A percentile compares a stretch with the other conserved stretches of the same genome.
Conservation (phyloP, 768 basidiomycete genomes). For the Holtermannia corniformis region DNA sequence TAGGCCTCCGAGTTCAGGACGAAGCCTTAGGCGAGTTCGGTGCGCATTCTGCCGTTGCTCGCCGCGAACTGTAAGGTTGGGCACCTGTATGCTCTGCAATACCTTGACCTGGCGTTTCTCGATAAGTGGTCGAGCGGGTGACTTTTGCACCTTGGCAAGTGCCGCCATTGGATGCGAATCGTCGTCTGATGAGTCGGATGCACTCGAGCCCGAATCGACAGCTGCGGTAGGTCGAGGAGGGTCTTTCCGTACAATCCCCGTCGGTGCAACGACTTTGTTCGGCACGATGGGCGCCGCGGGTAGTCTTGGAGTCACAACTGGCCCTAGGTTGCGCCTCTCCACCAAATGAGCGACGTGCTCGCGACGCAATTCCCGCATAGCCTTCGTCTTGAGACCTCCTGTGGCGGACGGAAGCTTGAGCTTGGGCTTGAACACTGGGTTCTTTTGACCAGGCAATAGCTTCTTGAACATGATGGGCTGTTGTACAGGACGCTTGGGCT, state of each 20-base stretch:
- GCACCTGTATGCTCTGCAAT: conserved; percentile 6
- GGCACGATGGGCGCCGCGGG: not conserved
- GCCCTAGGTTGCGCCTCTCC: not conserved
- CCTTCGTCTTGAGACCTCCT: conserved; percentile 15
- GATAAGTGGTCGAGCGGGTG: conserved; percentile 42
- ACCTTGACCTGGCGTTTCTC: conserved; percentile 24
- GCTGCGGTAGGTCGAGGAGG: not conserved
- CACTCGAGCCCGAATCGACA: conserved; percentile 23
- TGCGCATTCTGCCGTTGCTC: conserved; percentile 55
- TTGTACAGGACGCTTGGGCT: not conserved
- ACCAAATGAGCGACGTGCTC: not conserved
- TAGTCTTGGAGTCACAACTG: not conserved
- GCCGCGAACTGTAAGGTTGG: conserved; percentile 43
- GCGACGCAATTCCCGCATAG: conserved; percentile 23
- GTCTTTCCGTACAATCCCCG: not conserved
- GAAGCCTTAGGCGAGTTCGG: conserved; percentile 58
- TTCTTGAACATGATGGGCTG: not conserved
- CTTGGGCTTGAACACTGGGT: conserved; percentile 23
- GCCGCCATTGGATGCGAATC: conserved; percentile 45
- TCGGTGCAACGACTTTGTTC: not conserved
- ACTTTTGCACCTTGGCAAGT: conserved; percentile 54
- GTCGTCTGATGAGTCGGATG: conserved; percentile 28
- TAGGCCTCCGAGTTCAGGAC: conserved; percentile 70
- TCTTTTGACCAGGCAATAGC: not conserved
- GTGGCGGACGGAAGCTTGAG: conserved; percentile 10